Conservation (phyloP, 805 yeast species). For the Saturnispora halmiae region DNA sequence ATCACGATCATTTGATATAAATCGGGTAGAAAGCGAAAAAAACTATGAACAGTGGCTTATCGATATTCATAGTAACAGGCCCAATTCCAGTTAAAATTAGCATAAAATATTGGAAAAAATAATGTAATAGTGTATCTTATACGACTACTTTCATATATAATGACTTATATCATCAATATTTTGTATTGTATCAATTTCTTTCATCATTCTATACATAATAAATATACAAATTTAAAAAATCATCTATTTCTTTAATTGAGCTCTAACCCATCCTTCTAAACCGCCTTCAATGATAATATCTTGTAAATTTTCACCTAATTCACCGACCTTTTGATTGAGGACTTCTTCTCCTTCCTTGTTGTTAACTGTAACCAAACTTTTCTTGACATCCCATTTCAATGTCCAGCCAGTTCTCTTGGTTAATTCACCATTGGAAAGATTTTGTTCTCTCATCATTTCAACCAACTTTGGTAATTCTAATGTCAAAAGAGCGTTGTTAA, state of each 20-base stretch:
- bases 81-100: too few species aligned
- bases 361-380: slow-evolving; percentile 68
- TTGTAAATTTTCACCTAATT: slow-evolving; percentile 88
- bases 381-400: slow-evolving; percentile 86
- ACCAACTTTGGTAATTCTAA: slow-evolving; percentile 88
- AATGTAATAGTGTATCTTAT: too few species aligned
- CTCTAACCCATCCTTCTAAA: slow-evolving; percentile 93
- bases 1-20: too few species aligned
- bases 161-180: too few species aligned
- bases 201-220: too few species aligned
- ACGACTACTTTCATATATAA: too few species aligned
- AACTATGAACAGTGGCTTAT: too few species aligned
- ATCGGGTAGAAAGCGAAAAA: too few species aligned
- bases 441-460: slow-evolving; percentile 50
- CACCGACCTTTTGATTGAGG: slow-evolving; percentile 84
- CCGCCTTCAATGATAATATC: slow-evolving; percentile 97
- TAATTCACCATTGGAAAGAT: slow-evolving; percentile 40
- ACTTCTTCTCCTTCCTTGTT: slow-evolving; percentile 56
- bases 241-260: slow-evolving; percentile 42
- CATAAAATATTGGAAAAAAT: too few species aligned
- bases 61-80: too few species aligned
- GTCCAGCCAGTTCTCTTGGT: slow-evolving; percentile 94
- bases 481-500: slow-evolving; percentile 91
- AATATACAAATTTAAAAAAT: too few species aligned
- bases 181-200: too few species aligned